Evolutionary conservation across 1,284 basidiomycete genomes (phyloP), one percentile per base, ranked within the genome.

Genomic region (Moesziomyces antarcticus): DNA sequence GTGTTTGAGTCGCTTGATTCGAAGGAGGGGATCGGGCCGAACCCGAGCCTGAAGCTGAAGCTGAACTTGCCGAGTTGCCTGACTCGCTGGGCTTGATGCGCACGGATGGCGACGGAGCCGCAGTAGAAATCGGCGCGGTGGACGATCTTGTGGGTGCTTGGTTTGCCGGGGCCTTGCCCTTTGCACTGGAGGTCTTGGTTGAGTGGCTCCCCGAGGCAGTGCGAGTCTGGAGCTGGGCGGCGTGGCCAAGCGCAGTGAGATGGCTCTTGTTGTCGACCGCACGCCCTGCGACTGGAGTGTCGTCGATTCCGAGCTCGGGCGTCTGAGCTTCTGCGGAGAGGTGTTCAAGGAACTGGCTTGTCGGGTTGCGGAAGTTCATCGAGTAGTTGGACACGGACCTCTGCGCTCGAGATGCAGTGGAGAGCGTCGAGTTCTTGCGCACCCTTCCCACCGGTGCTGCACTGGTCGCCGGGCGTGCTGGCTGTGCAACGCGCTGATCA

Each of bases 241-340:
- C 72, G 41, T 74, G 72, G 7, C 63, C 66, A 2, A 70, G 50
- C 14, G 72, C 72, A 3, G 71, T 73, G 18, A 73, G 51, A 37
- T 69, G 61, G 20, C 55, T 69, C 56, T 56, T 66, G 43, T 44
- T 63, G 9, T 66, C 72, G 11, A 58, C 67, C 3, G 53, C 46
- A 0, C 63, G 45, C 0, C 66, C 72, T 3, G 9, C 51, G 33
- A 70, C 40, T 13, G 57, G 67, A 2, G 62, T 67, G 45, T 67
- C 62, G 21, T 74, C 67, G 53, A 70, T 51, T 3, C 62, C 62
- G 2, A 65, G 49, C 43, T 66, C 60, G 8, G 61, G 57, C 13
- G 59, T 58, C 30, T 70, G 66, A 4, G 66, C 57, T 14, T 65
- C 62, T 11, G 68, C 30, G 0, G 70, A 64, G 9, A 68, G 60